A percentile compares a stretch with the other conserved stretches of the same genome.
phyloP scores from a whole-genome alignment of 2,329 filamentous ascomycete genomes.

The Ilyonectria robusta region DNA sequence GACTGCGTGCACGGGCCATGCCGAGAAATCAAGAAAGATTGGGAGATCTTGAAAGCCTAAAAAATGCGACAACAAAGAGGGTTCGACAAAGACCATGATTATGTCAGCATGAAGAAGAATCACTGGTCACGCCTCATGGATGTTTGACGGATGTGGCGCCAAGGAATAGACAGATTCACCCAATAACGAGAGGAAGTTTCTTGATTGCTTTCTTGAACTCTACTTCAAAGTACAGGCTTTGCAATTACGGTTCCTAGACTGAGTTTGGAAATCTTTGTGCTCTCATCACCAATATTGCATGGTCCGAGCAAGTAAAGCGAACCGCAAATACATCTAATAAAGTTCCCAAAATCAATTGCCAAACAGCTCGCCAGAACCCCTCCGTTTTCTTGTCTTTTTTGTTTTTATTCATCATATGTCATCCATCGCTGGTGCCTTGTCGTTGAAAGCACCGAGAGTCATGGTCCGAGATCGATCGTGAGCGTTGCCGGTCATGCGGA shows the following conservation, averaged over 20 bases:
- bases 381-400: constrained; percentile 37
- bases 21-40: not conserved
- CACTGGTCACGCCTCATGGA: not conserved
- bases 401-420: constrained; percentile 33
- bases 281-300: constrained; percentile 38
- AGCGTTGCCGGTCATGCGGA: constrained; percentile 35
- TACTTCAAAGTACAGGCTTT: constrained; percentile 4
- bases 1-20: constrained; percentile 44
- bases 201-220: not conserved
- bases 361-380: constrained; percentile 40
- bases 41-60: constrained; percentile 1
- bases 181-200: not conserved
- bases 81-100: not conserved
- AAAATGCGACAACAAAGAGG: not conserved
- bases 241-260: constrained; percentile 30
- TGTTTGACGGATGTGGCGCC: not conserved
- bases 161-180: not conserved
- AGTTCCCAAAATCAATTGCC: constrained; percentile 37
- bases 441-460: constrained; percentile 35
- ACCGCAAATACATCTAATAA: constrained; percentile 40
- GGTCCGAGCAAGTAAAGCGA: constrained; percentile 36
- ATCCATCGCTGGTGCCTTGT: constrained; percentile 36
- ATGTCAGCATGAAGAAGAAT: constrained; percentile 1
- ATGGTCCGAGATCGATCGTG: constrained; percentile 42
- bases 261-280: constrained; percentile 35